Conservation (phyloP, 208 protist genomes). For the Acanthamoeba triangularis region DNA sequence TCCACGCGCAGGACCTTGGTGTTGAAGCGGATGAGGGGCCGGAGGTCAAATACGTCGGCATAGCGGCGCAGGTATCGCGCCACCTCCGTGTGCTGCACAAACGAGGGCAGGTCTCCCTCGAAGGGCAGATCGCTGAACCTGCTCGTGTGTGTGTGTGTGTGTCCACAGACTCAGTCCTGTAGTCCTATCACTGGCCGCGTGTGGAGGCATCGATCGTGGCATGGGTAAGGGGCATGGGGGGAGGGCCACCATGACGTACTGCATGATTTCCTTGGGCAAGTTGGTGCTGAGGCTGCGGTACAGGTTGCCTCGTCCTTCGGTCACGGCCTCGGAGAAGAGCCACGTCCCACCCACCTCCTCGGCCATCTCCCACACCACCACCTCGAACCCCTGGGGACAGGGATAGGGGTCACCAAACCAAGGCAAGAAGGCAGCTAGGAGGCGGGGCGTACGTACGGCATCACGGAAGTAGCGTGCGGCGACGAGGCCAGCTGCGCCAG, state of each 20-base stretch:
- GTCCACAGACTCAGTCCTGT: too few relatives aligned
- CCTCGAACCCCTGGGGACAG: background rate
- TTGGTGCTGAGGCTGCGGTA: conserved; percentile 76
- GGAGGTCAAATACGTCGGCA: background rate
- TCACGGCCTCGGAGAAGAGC: conserved; percentile 26
- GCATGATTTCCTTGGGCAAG: conserved; percentile 77
- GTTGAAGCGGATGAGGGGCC: conserved; percentile 28
- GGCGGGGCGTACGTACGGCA: background rate
- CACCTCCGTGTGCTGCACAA: conserved; percentile 47
- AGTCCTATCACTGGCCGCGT: too few relatives aligned
- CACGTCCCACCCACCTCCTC: conserved; percentile 56
- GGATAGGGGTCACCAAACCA: too few relatives aligned
- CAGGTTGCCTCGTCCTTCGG: background rate
- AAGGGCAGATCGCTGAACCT: conserved; percentile 55
- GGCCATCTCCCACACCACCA: conserved; percentile 22
- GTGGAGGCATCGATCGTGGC: too few relatives aligned
- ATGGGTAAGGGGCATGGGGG: too few relatives aligned
- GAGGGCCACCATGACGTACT: too few relatives aligned
- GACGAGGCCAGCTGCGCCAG: conserved; percentile 62
- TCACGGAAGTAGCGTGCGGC: conserved; percentile 60
- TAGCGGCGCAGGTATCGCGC: conserved; percentile 19
- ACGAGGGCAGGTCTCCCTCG: conserved; percentile 30
- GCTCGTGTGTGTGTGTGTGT: too few relatives aligned
- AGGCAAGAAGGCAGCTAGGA: too few relatives aligned
- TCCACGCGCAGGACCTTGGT: conserved; percentile 26